Evolutionary conservation across 805 yeast species (phyloP), one percentile per base, ranked within the genome.

Genomic region (Zygosaccharomyces bisporus): DNA sequence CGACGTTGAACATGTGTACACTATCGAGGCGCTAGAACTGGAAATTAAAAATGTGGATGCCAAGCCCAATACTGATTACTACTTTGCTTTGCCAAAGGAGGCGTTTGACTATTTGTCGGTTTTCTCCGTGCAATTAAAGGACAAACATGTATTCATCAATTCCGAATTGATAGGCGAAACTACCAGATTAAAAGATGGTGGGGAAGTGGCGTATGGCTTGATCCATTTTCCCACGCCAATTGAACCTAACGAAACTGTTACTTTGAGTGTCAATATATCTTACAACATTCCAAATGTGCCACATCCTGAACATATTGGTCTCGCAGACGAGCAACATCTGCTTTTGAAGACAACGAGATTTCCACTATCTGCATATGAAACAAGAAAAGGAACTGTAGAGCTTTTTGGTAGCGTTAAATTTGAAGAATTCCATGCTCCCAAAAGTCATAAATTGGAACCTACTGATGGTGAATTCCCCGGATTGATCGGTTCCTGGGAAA

Each of bases 1-100:
- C 29, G 96, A 88, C 56, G 73, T 89, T 39, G 59, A 76, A 23
- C 78, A 76, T 51, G 68, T 89, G 2, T 89, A 83, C 61, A 74
- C 79, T 33, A 78, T 77, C 52, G 95, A 84, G 59, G 70, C 75
- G 19, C 66, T 73, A 46, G 63, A 74, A n/a, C 58, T 88, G 33
- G 74, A 70, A 39, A 72, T 80, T 32, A 75, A 66, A 54, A 91
- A 90, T 68, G 64, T 74, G 29, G 88, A 73, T 18, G 45, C 65
- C 3, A 66, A 64, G 30, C 84, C 93, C 6, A 71, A 69, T 44
- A 57, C 61, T 33, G 75, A 68, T 43, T 90, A 88, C 66, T 74
- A 64, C 46, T 71, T 81, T 49, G 75, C 84, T 1, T 47, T 85
- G 39, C 86, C 89, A 4, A 64, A 67, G 43, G 73, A 67, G 13